Evolutionary conservation across 768 basidiomycete species (phyloP).

Genomic region (Lentinula guzmanii): DNA sequence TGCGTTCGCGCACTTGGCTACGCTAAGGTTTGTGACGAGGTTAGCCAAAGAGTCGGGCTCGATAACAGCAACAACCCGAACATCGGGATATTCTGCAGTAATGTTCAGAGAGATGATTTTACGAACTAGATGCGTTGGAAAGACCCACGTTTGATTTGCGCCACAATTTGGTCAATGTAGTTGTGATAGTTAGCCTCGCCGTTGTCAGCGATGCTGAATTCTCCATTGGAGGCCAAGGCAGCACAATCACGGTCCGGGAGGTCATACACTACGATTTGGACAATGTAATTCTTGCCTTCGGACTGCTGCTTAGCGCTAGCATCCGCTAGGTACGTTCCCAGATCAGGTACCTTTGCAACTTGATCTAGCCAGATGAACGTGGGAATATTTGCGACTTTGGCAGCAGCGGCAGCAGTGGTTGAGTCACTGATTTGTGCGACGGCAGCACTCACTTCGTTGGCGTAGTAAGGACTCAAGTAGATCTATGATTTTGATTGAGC

Average conservation of each 20-base stretch:
- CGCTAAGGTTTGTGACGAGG: constrained; percentile 61
- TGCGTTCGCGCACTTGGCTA: constrained; percentile 49
- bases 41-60: constrained; percentile 67
- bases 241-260: constrained; percentile 65
- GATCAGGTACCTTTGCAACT: constrained; percentile 45
- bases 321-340: constrained; percentile 53
- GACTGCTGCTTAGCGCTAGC: constrained; percentile 39
- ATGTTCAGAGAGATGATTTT: background rate
- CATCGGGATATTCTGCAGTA: constrained; percentile 44
- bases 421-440: constrained; percentile 43
- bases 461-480: constrained; percentile 52
- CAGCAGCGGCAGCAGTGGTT: constrained; percentile 43
- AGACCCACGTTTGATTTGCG: constrained; percentile 43
- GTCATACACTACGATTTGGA: constrained; percentile 53
- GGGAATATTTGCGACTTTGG: constrained; percentile 44
- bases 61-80: constrained; percentile 58
- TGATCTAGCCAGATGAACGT: constrained; percentile 60
- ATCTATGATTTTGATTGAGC: constrained; percentile 21
- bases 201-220: constrained; percentile 52
- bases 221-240: constrained; percentile 60
- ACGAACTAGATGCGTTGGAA: background rate
- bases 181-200: constrained; percentile 48
- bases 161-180: constrained; percentile 60
- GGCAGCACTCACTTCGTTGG: constrained; percentile 45
- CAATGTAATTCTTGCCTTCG: constrained; percentile 40